Evolutionary conservation across 108 stramenopile species (phyloP).

Genomic region (Skeletonema potamos): DNA sequence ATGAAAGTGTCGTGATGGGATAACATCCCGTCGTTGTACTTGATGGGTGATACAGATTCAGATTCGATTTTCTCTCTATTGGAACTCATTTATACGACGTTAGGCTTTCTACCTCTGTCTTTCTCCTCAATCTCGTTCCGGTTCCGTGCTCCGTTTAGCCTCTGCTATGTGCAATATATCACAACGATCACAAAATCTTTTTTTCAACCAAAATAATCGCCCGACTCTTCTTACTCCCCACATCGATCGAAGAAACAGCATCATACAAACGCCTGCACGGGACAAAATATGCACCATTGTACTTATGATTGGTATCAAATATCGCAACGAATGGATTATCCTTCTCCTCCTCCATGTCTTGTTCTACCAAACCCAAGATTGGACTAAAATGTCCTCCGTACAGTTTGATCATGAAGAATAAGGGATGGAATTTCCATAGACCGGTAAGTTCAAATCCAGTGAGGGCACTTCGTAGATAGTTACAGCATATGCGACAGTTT

Average conservation of each 20-base stretch:
- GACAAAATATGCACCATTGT: conserved; percentile 38
- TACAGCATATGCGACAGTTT: conserved; percentile 31
- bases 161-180: no score
- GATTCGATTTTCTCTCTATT: no score
- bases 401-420: conserved; percentile 23
- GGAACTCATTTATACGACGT: no score
- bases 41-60: no score
- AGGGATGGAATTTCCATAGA: conserved; percentile 14
- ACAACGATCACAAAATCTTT: neutral
- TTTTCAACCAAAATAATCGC: conserved; percentile 44
- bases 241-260: conserved; percentile 29
- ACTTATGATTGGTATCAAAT: conserved; percentile 44
- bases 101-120: no score
- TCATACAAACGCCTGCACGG: conserved; percentile 39
- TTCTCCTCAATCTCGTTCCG: no score
- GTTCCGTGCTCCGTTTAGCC: no score
- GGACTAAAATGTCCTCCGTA: conserved; percentile 48
- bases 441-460: conserved; percentile 15
- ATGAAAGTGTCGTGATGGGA: no score
- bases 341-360: neutral
- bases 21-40: no score
- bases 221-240: conserved; percentile 24
- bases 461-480: conserved; percentile 33
- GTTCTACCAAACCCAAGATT: conserved; percentile 37
- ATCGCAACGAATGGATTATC: conserved; percentile 32